Evolutionary conservation across 1,284 basidiomycete genomes (phyloP).

Genomic region (Butyriboletus appendiculatus): DNA sequence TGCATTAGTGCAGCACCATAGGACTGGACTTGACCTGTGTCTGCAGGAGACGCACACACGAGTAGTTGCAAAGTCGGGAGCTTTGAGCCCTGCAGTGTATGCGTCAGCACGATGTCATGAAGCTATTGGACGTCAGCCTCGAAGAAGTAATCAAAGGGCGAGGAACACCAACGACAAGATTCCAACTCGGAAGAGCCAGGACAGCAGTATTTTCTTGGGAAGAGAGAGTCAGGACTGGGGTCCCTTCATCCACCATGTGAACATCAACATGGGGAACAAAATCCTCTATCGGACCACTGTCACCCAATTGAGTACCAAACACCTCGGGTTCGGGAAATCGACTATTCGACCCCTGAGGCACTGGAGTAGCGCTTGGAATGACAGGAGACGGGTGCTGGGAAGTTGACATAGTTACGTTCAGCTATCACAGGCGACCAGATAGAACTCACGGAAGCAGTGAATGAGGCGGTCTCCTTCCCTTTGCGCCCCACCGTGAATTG

Average conservation of each 20-base stretch:
- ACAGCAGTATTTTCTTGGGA: slow-evolving; percentile 36
- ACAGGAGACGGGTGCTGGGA: slow-evolving; percentile 9
- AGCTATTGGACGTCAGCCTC: slow-evolving; percentile 42
- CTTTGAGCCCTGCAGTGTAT: slow-evolving; percentile 42
- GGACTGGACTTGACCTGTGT: slow-evolving; percentile 30
- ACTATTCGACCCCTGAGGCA: slow-evolving; percentile 1
- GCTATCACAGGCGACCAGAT: neutral
- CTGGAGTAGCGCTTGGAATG: slow-evolving; percentile 5
- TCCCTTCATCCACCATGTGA: slow-evolving; percentile 23
- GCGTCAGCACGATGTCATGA: slow-evolving; percentile 57
- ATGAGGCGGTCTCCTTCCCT: slow-evolving; percentile 18
- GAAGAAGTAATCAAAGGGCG: neutral
- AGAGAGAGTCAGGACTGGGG: slow-evolving; percentile 7
- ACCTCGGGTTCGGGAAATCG: slow-evolving; percentile 12
- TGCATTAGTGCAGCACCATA: slow-evolving; percentile 45
- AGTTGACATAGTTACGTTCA: neutral
- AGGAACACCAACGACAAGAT: slow-evolving; percentile 49
- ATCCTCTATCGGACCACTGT: slow-evolving; percentile 12
- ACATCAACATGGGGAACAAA: slow-evolving; percentile 19
- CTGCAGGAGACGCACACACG: slow-evolving; percentile 40
- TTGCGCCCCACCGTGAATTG: slow-evolving; percentile 20
- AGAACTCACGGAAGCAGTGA: slow-evolving; percentile 13
- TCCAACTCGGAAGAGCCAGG: slow-evolving; percentile 48
- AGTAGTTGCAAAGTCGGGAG: slow-evolving; percentile 58
- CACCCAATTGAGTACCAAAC: slow-evolving; percentile 17